Conservation (phyloP, 73 alveolate genomes). For the Paramecium biaurelia region DNA sequence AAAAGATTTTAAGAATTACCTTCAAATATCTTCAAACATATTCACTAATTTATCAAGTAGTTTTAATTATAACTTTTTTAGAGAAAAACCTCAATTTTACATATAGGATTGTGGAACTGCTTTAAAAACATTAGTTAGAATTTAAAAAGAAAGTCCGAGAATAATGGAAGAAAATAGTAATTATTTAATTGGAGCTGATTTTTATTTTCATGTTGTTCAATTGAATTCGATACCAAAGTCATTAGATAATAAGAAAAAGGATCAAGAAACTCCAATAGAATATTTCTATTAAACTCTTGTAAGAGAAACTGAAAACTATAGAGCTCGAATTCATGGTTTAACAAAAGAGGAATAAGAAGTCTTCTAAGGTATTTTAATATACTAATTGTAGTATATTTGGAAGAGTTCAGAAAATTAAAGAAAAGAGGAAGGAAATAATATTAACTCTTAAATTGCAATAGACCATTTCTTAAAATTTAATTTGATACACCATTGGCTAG, state of each 20-base stretch:
- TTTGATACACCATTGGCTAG: neutral
- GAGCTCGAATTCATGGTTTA: slow-evolving; percentile 26
- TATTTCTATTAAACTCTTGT: slow-evolving; percentile 9
- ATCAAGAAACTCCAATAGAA: neutral
- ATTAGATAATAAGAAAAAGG: neutral
- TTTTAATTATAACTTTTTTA: neutral
- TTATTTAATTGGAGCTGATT: slow-evolving; percentile 33
- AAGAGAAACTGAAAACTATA: neutral
- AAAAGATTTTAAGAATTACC: neutral
- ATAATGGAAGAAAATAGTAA: neutral
- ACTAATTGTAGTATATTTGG: neutral
- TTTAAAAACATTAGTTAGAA: neutral
- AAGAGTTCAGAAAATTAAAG: neutral
- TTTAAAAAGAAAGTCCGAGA: neutral
- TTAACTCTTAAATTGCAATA: neutral
- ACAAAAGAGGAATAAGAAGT: neutral
- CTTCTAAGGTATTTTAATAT: neutral
- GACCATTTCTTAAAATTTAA: slow-evolving; percentile 38
- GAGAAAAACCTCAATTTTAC: neutral
- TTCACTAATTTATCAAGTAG: slow-evolving; percentile 8
- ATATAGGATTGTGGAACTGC: neutral
- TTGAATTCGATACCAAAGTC: neutral
- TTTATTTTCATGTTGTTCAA: neutral
- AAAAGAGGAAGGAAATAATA: slow-evolving; percentile 12
- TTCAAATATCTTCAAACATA: slow-evolving; percentile 19